A percentile compares a stretch with the other conserved stretches of the same genome.
Conservation (phyloP, 352 stramenopile genomes). For the Phytophthora sp. region DNA sequence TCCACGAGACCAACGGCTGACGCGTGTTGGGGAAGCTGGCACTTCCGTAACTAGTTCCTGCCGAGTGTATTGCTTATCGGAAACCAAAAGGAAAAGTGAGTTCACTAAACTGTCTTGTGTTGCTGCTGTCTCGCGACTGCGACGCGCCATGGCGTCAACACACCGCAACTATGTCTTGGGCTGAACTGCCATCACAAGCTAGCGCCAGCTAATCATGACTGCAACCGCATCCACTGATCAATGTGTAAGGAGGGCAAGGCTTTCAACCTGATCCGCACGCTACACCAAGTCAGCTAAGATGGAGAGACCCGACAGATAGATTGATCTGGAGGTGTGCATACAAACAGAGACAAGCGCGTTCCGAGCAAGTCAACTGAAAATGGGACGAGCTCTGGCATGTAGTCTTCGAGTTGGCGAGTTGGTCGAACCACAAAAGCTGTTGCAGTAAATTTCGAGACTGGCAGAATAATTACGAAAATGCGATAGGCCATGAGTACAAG, state of each 20-base stretch:
- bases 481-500: constrained; percentile 5
- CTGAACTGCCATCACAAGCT: neutral
- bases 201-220: neutral
- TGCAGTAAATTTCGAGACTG: constrained; percentile 15
- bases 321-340: constrained; percentile 8
- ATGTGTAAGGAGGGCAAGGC: neutral
- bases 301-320: neutral
- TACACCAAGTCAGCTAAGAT: neutral
- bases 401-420: constrained; percentile 12
- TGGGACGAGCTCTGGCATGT: constrained; percentile 8
- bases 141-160: too few relatives aligned
- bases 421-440: neutral
- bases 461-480: neutral
- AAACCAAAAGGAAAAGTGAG: too few relatives aligned
- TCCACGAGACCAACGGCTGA: too few relatives aligned
- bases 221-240: neutral
- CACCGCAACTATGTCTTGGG: too few relatives aligned
- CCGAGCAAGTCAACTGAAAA: constrained; percentile 23
- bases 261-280: neutral
- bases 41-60: too few relatives aligned
- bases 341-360: constrained; percentile 26
- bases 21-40: too few relatives aligned
- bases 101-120: too few relatives aligned
- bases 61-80: too few relatives aligned
- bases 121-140: too few relatives aligned